Evolutionary conservation across 2,329 filamentous ascomycete genomes (phyloP), one percentile per base, ranked within the genome.

Genomic region (Leptodontidium sp.): DNA sequence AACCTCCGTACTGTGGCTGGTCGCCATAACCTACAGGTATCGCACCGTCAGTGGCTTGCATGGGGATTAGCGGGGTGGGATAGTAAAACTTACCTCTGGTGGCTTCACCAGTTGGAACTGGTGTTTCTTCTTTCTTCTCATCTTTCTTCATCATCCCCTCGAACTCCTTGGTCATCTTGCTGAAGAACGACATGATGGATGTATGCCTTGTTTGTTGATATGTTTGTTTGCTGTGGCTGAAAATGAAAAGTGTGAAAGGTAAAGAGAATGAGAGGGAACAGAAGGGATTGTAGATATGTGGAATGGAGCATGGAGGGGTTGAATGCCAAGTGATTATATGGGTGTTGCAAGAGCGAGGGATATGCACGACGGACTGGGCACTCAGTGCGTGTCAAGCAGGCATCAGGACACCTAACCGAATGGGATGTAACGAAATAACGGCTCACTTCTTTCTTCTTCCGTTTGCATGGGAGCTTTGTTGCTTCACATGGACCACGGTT

Each of bases 141-240:
- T 80, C 81, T 62, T 81, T 81, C 69, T 82, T 83, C 73, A 86
- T 80, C 65, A 87, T 79, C 73, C 82, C 81, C 74, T 86, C 83
- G 52, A 84, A 80, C 72, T 82, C 78, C 72, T 81, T 78, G 68
- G 79, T 77, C 59, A 83, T 73, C 73, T 82, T 82, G 71, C 80
- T 81, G 75, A 83, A 80, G 75, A 83, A 83, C 45, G 82, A 83
- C 82, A 84, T 84, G 15, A 35, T 66, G 35, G 26, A 38, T 38
- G 3, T 21, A 21, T 21, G 21, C 9, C 8, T 50, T 57, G 47
- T 61, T 57, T 49, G 6, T 11, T 58, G 47, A 32, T 32, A 4
- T 32, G 45, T 32, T 21, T 29, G 21, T 47, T 52, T 40, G 26
- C 14, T n/a, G 47, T 61, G 29, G n/a, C 5, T 35, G 38, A 29